A percentile compares a stretch with the other conserved stretches of the same genome.
phyloP scores from a whole-genome alignment of 2,329 filamentous ascomycete genomes.

The Penicillium sp. region DNA sequence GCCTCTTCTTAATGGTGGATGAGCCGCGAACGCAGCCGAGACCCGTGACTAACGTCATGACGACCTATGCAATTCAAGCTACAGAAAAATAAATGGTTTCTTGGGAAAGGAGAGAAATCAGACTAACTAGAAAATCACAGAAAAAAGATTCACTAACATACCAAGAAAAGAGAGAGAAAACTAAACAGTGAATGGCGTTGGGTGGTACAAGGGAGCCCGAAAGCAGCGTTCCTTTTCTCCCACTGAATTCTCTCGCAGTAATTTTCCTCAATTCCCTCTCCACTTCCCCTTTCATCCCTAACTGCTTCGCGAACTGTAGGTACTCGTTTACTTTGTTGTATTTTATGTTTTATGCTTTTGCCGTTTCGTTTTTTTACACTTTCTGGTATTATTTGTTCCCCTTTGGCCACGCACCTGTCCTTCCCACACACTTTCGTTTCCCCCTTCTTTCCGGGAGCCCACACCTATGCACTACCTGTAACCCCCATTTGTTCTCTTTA shows the following conservation, averaged over 20 bases:
- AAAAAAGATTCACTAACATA: not conserved
- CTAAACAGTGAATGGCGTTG: not conserved
- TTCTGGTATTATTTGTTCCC: not conserved
- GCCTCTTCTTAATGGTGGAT: conserved; percentile 5
- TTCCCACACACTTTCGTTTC: not conserved
- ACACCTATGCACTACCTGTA: conserved; percentile 12
- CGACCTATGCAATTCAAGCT: conserved; percentile 4
- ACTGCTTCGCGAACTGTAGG: conserved; percentile 20
- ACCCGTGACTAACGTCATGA: conserved; percentile 14
- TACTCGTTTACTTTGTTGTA: conserved; percentile 12
- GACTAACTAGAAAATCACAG: not conserved
- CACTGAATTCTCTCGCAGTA: conserved; percentile 11
- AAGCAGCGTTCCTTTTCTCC: not conserved
- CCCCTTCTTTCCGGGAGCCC: conserved; percentile 9
- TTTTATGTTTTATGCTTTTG: conserved; percentile 11
- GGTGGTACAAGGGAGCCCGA: conserved; percentile 1
- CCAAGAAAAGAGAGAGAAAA: not conserved
- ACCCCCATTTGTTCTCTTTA: conserved; percentile 9
- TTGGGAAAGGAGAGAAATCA: not conserved
- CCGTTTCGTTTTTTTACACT: conserved; percentile 1
- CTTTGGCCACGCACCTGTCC: conserved; percentile 20
- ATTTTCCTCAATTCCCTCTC: conserved; percentile 25
- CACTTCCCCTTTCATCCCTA: conserved; percentile 25
- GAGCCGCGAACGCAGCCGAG: conserved; percentile 6
- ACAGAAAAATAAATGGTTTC: not conserved